Base-by-base conservation (phyloP, 495 filamentous ascomycete genomes). In the Aspergillus panamensis region DNA sequence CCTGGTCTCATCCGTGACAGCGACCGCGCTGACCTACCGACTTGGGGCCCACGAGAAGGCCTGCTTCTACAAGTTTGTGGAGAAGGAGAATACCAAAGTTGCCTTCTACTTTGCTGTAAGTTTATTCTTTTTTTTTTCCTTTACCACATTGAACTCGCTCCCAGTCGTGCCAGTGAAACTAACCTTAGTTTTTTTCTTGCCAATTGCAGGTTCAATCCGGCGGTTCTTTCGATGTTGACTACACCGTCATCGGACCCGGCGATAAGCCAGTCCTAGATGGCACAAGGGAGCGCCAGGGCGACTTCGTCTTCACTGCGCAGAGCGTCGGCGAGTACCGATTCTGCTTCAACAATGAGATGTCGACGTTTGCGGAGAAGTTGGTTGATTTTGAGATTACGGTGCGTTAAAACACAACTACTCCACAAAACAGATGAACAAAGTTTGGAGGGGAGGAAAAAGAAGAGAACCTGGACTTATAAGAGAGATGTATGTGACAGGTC, bases 301-400 rank as follows among this genome's bases (percentile, higher is more conserved):
- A 99, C 73, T 97, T 96, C 63, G 95, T 97, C 33, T 99, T 99
- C 71, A 97, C 95, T 2, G 95, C 94, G 5, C 89, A 89, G 63
- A 89, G 96, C 47, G 60, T 84, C n/a, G 95, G 95, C 48, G 94
- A 97, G 66, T 97, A 97, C 75, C 83, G 84, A 54, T 97, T 97
- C 74, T 99, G 95, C 82, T 97, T 99, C 78, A 87, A 94, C 76
- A 99, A 97, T 66, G 90, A 96, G 66, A 96, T 97, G 89, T 94
- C 89, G 64, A 97, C 93, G 3, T 96, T 94, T 66, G 86, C 93
- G 20, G 95, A 99, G 77, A 99, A 99, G 75, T 86, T 93, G 75
- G 92, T 99, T 52, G 94, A 99, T 70, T 97, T 99, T 68, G 95
- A 99, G 77, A 96, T 99, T 70, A 82, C 94, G 62, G 94, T 97